These are phyloP conservation scores for Umbellularia californica DNA, from an alignment of 164 flowering plant genomes.

Conservation along the genomic window DNA sequence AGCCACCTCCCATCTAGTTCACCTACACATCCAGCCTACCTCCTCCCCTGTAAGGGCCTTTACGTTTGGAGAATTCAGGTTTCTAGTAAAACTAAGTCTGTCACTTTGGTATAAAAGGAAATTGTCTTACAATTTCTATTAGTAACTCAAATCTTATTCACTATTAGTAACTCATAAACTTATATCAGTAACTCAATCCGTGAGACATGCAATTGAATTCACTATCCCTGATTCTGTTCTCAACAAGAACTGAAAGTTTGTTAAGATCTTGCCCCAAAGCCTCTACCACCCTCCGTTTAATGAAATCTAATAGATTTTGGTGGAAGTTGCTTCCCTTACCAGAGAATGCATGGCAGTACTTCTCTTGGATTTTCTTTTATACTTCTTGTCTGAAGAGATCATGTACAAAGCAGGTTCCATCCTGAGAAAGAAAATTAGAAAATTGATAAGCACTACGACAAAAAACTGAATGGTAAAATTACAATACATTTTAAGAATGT, in stretches of 20 bases:
- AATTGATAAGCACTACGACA: not conserved
- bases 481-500: not conserved
- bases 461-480: not conserved
- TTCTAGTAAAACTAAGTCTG: too few species aligned
- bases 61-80: too few species aligned
- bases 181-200: too few species aligned
- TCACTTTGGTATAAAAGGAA: too few species aligned
- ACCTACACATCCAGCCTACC: too few species aligned
- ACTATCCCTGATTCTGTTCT: slow-evolving; percentile 99
- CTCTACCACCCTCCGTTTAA: slow-evolving; percentile 68
- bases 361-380: slow-evolving; percentile 71
- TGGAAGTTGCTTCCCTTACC: slow-evolving; percentile 98
- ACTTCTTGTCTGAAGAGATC: slow-evolving; percentile 92
- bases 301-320: slow-evolving; percentile 88
- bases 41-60: too few species aligned
- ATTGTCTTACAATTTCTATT: too few species aligned
- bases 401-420: slow-evolving; percentile 94
- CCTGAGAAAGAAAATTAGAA: slow-evolving; percentile 34
- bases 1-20: too few species aligned
- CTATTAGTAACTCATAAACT: too few species aligned
- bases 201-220: slow-evolving; percentile 55
- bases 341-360: slow-evolving; percentile 86
- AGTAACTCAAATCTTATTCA: too few species aligned
- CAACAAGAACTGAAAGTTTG: slow-evolving; percentile 88
- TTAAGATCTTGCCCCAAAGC: slow-evolving; percentile 64